Conservation (phyloP, 208 protist genomes). For the Kentomonas sorsogonicus region DNA sequence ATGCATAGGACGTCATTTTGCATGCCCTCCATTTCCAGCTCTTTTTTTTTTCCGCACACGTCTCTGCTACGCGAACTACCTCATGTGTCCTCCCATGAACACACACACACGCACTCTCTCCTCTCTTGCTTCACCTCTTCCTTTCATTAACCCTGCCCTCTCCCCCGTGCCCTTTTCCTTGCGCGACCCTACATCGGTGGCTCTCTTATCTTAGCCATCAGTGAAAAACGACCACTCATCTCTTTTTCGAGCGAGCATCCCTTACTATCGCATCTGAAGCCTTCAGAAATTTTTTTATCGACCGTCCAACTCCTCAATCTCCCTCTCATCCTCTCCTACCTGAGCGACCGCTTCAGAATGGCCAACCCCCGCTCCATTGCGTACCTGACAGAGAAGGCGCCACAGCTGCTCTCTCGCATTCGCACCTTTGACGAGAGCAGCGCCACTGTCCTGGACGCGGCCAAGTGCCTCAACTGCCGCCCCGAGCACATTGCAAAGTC, state of each 20-base stretch:
- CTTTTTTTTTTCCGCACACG: no score
- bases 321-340: background rate
- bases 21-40: no score
- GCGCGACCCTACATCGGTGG: background rate
- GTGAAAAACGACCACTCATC: background rate
- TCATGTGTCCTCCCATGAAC: no score
- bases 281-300: no score
- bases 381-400: slow-evolving; percentile 25
- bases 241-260: background rate
- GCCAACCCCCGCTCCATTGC: slow-evolving; percentile 31
- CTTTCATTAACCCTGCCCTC: background rate
- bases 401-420: slow-evolving; percentile 24
- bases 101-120: background rate
- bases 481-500: slow-evolving; percentile 60
- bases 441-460: slow-evolving; percentile 49
- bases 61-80: no score
- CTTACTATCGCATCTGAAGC: no score
- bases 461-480: slow-evolving; percentile 32
- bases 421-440: slow-evolving; percentile 36
- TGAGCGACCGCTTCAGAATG: background rate
- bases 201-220: background rate
- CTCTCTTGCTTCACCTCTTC: background rate
- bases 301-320: no score
- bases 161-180: no score
- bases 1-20: no score